phyloP scores from a whole-genome alignment of 2,329 filamentous ascomycete genomes.

The Beauveria varroae region DNA sequence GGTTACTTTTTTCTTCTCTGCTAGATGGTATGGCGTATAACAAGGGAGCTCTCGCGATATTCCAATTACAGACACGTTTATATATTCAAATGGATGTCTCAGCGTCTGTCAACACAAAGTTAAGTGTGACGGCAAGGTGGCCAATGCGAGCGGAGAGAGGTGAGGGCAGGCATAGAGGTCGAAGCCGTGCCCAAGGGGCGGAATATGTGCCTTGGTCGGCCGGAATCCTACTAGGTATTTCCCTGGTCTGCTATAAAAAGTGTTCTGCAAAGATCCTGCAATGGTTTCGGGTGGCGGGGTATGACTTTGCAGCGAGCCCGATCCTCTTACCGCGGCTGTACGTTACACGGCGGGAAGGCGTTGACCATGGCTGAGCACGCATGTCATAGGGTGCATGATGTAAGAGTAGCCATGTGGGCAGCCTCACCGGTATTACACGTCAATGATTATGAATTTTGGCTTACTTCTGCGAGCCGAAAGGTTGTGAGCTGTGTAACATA shows the following conservation, averaged over 20 bases:
- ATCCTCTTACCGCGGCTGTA: neutral
- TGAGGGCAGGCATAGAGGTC: neutral
- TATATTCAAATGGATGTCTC: conserved; percentile 1
- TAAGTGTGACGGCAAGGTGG: neutral
- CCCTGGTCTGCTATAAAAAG: neutral
- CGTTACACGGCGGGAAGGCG: neutral
- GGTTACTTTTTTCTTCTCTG: neutral
- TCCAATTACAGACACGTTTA: neutral
- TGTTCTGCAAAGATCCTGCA: neutral
- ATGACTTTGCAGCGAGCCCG: neutral
- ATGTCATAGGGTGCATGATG: neutral
- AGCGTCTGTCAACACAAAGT: neutral
- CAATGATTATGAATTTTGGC: neutral
- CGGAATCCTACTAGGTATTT: neutral
- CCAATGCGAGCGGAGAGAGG: neutral
- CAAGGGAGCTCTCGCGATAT: conserved; percentile 5
- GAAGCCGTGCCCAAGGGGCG: neutral
- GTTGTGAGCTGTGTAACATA: neutral
- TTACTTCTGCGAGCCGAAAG: neutral
- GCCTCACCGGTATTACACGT: neutral
- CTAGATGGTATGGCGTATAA: conserved; percentile 8
- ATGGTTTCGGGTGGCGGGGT: neutral
- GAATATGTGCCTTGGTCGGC: neutral
- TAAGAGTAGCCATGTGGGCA: neutral
- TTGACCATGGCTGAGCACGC: neutral